Conservation (phyloP, 2,329 filamentous ascomycete species). For the Phaeomoniella chlamydospora region DNA sequence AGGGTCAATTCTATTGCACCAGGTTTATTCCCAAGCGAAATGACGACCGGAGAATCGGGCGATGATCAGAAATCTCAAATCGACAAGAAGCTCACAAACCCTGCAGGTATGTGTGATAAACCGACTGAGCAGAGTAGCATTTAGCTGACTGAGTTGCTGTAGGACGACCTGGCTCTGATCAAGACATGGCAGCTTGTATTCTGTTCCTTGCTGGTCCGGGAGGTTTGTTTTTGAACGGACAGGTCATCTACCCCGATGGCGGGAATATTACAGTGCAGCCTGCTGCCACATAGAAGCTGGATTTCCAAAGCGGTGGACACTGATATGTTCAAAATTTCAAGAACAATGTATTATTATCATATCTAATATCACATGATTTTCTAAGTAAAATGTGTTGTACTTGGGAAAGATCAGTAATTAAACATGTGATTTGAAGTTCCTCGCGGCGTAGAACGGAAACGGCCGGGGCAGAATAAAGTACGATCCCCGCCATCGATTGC, state of each 20-base stretch:
- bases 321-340: too few species aligned
- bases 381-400: too few species aligned
- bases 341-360: too few species aligned
- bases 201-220: slow-evolving; percentile 31
- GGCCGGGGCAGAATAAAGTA: too few species aligned
- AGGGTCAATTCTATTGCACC: slow-evolving; percentile 44
- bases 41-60: slow-evolving; percentile 38
- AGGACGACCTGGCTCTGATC: slow-evolving; percentile 36
- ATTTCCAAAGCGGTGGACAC: too few species aligned
- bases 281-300: slow-evolving; percentile 3
- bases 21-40: slow-evolving; percentile 42
- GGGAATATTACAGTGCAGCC: slow-evolving; percentile 6
- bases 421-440: too few species aligned
- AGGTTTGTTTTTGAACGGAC: slow-evolving; percentile 34
- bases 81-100: slow-evolving; percentile 32
- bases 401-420: too few species aligned
- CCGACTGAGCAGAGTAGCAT: not conserved
- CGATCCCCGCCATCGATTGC: too few species aligned
- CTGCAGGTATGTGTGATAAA: slow-evolving; percentile 24
- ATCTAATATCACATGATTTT: too few species aligned
- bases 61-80: slow-evolving; percentile 40
- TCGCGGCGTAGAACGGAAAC: too few species aligned
- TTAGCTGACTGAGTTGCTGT: slow-evolving; percentile 1
- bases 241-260: slow-evolving; percentile 21
- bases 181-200: slow-evolving; percentile 43